These are phyloP conservation scores for Boletellus sp. DNA, from an alignment of 768 basidiomycete species.

Conservation along the genomic window DNA sequence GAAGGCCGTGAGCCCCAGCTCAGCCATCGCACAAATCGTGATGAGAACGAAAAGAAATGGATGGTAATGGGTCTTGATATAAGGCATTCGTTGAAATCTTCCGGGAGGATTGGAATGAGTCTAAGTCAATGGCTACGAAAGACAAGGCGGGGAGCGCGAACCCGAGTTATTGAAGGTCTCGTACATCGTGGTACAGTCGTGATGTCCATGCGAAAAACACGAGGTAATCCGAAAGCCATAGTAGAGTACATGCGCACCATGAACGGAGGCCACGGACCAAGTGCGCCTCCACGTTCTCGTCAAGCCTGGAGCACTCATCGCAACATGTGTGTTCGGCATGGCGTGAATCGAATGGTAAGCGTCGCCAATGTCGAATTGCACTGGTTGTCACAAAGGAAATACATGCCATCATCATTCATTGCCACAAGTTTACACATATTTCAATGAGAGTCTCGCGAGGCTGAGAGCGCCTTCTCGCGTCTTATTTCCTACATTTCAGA, in stretches of 20 bases:
- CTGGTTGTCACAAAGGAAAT: constrained; percentile 10
- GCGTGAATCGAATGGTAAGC: constrained; percentile 1
- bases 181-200: constrained; percentile 23
- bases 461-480: constrained; percentile 84
- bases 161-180: constrained; percentile 18
- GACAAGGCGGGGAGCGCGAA: constrained; percentile 6
- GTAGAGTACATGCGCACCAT: neutral
- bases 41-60: constrained; percentile 63
- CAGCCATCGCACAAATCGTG: constrained; percentile 62
- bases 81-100: constrained; percentile 33
- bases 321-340: constrained; percentile 19
- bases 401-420: constrained; percentile 15
- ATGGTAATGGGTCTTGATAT: constrained; percentile 53
- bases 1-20: constrained; percentile 72
- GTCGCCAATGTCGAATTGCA: constrained; percentile 11
- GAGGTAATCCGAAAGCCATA: constrained; percentile 21
- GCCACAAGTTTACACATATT: constrained; percentile 22
- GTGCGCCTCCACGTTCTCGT: constrained; percentile 10
- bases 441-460: constrained; percentile 70
- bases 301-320: constrained; percentile 3
- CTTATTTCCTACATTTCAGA: constrained; percentile 61
- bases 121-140: constrained; percentile 11
- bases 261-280: constrained; percentile 3
- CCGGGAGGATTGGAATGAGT: constrained; percentile 7
- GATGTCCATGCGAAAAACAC: constrained; percentile 32